Evolutionary conservation across 2,329 filamentous ascomycete genomes (phyloP).

Genomic region (Parasarocladium wereldwijsianum): DNA sequence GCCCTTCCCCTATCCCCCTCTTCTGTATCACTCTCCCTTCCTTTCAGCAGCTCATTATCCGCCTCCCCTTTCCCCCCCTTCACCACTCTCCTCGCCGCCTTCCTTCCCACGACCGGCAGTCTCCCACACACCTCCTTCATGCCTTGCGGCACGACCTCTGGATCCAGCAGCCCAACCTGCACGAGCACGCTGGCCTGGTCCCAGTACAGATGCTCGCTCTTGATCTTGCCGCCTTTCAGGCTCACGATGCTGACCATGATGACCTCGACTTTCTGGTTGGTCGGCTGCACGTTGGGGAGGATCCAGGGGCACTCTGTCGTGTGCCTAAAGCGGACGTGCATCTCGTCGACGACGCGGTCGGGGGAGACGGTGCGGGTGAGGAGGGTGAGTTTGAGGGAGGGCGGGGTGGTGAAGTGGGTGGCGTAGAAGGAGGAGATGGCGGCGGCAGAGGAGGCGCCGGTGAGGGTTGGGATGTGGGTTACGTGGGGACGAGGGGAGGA

Average conservation of each 20-base stretch:
- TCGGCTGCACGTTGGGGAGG: conserved; percentile 43
- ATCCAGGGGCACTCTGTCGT: conserved; percentile 44
- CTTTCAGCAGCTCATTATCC: conserved; percentile 23
- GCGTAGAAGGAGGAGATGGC: conserved; percentile 49
- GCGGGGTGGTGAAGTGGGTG: conserved; percentile 49
- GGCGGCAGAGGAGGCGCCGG: conserved; percentile 46
- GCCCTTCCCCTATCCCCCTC: background rate
- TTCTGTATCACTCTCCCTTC: background rate
- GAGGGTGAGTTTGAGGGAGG: conserved; percentile 43
- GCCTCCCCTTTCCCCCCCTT: conserved; percentile 24
- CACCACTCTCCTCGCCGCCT: conserved; percentile 22
- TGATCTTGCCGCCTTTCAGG: conserved; percentile 42
- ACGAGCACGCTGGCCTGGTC: conserved; percentile 45
- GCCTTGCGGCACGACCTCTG: conserved; percentile 21
- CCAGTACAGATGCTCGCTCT: conserved; percentile 51
- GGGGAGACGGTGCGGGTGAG: conserved; percentile 49
- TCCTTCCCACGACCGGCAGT: conserved; percentile 24
- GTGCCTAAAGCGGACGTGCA: conserved; percentile 44
- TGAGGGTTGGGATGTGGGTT: conserved; percentile 51
- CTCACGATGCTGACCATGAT: conserved; percentile 45
- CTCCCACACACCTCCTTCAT: no score
- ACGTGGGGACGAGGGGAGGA: conserved; percentile 53
- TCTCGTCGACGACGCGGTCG: conserved; percentile 50
- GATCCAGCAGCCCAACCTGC: conserved; percentile 42
- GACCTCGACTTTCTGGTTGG: conserved; percentile 33